Base-by-base conservation (phyloP, 176 grass and related monocot genomes). In the Miscanthus lutarioriparius region DNA sequence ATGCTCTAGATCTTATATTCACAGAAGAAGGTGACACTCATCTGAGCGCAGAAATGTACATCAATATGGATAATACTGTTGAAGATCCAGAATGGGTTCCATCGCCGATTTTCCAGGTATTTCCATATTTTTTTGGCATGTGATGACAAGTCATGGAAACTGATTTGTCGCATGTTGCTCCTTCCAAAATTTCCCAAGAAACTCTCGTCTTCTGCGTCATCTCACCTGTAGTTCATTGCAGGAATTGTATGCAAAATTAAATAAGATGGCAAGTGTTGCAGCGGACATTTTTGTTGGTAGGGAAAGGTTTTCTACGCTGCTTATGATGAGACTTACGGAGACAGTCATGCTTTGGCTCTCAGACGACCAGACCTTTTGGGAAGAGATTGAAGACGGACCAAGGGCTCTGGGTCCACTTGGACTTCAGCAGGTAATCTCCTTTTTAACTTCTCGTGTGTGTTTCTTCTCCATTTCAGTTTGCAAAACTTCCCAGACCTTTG, bases 1-100 rank as follows among this genome's bases (percentile, higher is more conserved):
- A 98, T 79, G 91, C 96, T 76, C 93, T 95, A 81, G 93, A 93
- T 82, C 96, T 98, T 88, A 95, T 98, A 90, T 98, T 98, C 74
- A 94, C 93, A 2, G 93, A 98, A 81, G 96, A 98, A 72, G 91
- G 89, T 28, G 93, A 89, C 27, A 87, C 83, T 30, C 15, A 90
- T 88, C 84, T 98, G 70, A 87, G 87, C 38, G 81, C 93, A 85
- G 91, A 98, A 76, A 98, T 95, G 92, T 95, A 98, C 79, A 92
- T 95, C 47, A 85, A 67, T 79, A 91, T 94, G 89, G 93, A 98
- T 89, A 80, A 62, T 78, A 86, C 28, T 59, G 68, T 76, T 51
- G 85, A 84, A 81, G 96, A 98, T 45, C 91, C 30, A 54, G 96
- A 95, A 23, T 98, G 93, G 93, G 87, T 51, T 43, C 93, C 93